These are phyloP conservation scores for Sporothrix luriei DNA, from an alignment of 2,329 filamentous ascomycete species.

Conservation along the genomic window DNA sequence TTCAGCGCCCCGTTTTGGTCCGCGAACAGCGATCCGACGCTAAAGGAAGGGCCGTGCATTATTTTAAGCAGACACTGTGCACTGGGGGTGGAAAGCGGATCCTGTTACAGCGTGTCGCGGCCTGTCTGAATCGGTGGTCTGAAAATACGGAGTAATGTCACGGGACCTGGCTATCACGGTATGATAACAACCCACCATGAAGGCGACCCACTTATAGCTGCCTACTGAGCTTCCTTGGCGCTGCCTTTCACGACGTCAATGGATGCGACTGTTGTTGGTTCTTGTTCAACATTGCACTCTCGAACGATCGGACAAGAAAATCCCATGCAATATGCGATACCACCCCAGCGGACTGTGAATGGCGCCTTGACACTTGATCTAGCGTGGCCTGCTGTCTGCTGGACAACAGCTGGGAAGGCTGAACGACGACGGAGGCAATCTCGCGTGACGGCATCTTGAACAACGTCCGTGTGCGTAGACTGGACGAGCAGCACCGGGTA, in stretches of 20 bases:
- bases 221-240: conserved; percentile 17
- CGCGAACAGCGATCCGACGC: conserved; percentile 23
- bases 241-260: conserved; percentile 15
- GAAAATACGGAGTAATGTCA: too few relatives aligned
- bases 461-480: neutral
- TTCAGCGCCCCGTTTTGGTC: conserved; percentile 31
- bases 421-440: neutral
- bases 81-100: neutral
- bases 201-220: conserved; percentile 16
- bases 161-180: neutral
- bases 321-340: neutral
- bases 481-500: neutral
- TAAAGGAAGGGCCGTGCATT: conserved; percentile 18
- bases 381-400: conserved; percentile 11
- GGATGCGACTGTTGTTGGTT: neutral
- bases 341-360: neutral
- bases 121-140: neutral
- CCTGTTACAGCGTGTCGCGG: conserved; percentile 10
- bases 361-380: neutral
- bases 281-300: neutral
- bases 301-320: neutral
- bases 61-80: conserved; percentile 29
- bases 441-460: conserved; percentile 10
- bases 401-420: conserved; percentile 6
- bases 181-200: neutral